phyloP scores from a whole-genome alignment of 495 filamentous ascomycete species.

The Daldinia vernicosa region DNA sequence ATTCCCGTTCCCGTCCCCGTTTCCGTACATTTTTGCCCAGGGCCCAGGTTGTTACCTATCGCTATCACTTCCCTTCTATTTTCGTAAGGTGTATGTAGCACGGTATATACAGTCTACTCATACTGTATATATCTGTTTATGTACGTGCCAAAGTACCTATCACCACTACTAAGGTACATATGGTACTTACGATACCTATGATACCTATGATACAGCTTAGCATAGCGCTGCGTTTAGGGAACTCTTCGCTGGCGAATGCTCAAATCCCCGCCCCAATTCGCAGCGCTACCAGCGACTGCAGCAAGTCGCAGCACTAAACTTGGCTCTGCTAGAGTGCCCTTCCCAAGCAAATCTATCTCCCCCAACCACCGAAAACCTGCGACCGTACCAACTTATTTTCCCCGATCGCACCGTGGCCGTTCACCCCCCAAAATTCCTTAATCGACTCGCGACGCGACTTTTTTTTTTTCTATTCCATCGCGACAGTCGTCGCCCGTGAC shows the following conservation, averaged over 20 bases:
- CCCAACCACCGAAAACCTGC: conserved; percentile 42
- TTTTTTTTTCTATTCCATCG: conserved; percentile 56
- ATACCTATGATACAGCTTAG: neutral
- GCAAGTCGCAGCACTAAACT: conserved; percentile 13
- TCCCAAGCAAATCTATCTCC: conserved; percentile 18
- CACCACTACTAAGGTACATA: neutral
- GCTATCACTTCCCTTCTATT: conserved; percentile 7
- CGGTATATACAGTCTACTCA: conserved; percentile 1
- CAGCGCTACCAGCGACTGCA: neutral
- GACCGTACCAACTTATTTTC: conserved; percentile 44
- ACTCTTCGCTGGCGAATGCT: conserved; percentile 2
- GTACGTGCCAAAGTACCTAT: neutral
- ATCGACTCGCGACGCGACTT: conserved; percentile 62
- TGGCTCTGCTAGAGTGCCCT: neutral
- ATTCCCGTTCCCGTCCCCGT: conserved; percentile 2
- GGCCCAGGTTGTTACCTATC: conserved; percentile 20
- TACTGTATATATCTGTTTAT: conserved; percentile 10
- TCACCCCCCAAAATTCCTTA: conserved; percentile 40
- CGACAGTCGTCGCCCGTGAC: conserved; percentile 56
- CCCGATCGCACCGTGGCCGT: conserved; percentile 45
- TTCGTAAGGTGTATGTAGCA: neutral
- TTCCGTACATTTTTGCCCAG: neutral
- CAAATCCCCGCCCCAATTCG: conserved; percentile 8
- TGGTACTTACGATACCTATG: neutral
- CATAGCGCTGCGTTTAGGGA: conserved; percentile 5